Base-by-base conservation (phyloP, 2,329 filamentous ascomycete species). In the Calcarisporium arbuscula region DNA sequence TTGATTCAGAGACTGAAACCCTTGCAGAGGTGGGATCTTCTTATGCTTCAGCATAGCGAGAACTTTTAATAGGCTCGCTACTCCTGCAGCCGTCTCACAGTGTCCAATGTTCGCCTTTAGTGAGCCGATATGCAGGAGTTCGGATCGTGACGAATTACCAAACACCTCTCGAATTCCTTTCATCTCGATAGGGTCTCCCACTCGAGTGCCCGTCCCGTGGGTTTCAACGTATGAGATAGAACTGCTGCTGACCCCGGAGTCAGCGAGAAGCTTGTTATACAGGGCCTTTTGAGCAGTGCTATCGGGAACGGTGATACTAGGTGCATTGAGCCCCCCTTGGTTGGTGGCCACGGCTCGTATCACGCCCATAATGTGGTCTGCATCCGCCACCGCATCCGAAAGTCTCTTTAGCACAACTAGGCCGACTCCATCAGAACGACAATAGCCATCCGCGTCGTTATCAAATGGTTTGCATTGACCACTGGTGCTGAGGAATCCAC, bases 131-230 rank as follows among this genome's bases (percentile, higher is more conserved):
- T 42, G 35, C 4, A 54, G 38, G 5, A 34, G 19, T 4, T 19
- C 28, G 4, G 18, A 12, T 12, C 35, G 28, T 2, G 22, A 16
- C 2, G 25, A 6, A 2, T 30, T 23, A 3, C 43, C 48, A 29
- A 52, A 49, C 5, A 42, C 31, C 2, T 44, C 25, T 1, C 31
- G 39, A n/a, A 50, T 39, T 17, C 41, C 42, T 17, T 32, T 17
- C 11, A 40, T 36, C 41, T 75, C 68, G 11, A 60, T 55, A 0
- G 64, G 61, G 40, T 72, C 69, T 2, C 69, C 69, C 2, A 59
- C 60, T 29, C 57, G 53, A 2, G 68, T 72, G 2, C 67, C 67
- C 0, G 68, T 71, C 5, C 67, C 68, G 39, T 73, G 67, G 6
- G 58, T 53, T 44, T 67, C 64, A n/a, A 66, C 53, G 30, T 59